Percentiles rank a stretch among this genome's conserved stretches.
These are phyloP conservation scores for Nigrospora osmanthi DNA, from an alignment of 2,329 filamentous ascomycete species.

Conservation along the genomic window DNA sequence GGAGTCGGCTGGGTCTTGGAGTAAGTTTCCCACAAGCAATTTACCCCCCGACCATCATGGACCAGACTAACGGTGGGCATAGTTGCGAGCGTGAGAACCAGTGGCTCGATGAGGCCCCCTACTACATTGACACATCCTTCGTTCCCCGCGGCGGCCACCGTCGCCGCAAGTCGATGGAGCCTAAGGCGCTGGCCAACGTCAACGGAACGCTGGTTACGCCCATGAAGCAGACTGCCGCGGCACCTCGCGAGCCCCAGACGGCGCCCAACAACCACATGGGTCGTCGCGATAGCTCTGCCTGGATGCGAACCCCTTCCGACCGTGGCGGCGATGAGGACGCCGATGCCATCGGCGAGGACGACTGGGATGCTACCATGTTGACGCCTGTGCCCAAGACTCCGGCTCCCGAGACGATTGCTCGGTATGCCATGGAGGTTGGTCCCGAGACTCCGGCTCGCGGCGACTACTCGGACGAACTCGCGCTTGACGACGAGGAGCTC, in stretches of 20 bases:
- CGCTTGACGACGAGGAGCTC: constrained; percentile 20
- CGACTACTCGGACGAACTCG: constrained; percentile 18
- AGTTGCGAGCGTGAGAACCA: constrained; percentile 70
- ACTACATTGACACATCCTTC: constrained; percentile 59
- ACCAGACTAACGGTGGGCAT: constrained; percentile 16
- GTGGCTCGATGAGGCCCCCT: constrained; percentile 68
- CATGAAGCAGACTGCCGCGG: constrained; percentile 19
- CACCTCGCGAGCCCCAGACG: constrained; percentile 26
- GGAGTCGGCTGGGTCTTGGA: constrained; percentile 85
- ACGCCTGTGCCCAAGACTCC: constrained; percentile 53
- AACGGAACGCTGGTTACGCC: constrained; percentile 55
- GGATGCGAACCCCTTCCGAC: constrained; percentile 47
- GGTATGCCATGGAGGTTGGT: constrained; percentile 40
- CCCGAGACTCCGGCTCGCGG: constrained; percentile 34
- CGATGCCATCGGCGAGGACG: constrained; percentile 20
- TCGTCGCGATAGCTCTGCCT: constrained; percentile 45
- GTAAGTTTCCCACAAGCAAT: constrained; percentile 41
- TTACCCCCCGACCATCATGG: neutral
- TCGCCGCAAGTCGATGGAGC: constrained; percentile 76
- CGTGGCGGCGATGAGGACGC: constrained; percentile 21
- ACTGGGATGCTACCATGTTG: constrained; percentile 34
- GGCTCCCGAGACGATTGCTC: constrained; percentile 44
- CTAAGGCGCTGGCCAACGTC: constrained; percentile 58
- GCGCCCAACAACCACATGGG: constrained; percentile 40
- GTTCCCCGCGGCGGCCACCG: constrained; percentile 64